phyloP scores from a whole-genome alignment of 441 rosid species.

The Pelargonium citronellum region DNA sequence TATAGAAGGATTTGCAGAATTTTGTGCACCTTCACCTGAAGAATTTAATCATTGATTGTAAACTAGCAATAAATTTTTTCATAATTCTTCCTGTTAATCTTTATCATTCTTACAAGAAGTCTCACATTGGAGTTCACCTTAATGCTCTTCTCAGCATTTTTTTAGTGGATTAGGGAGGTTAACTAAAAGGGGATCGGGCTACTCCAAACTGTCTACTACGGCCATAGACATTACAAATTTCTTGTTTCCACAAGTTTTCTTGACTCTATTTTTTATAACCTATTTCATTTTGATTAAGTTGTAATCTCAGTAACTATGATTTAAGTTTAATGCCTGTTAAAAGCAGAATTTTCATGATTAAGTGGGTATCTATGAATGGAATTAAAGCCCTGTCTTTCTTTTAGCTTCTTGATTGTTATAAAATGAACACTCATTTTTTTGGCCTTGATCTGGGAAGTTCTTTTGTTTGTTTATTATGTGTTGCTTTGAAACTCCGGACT shows the following conservation, averaged over 20 bases:
- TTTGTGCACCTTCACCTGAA: not conserved
- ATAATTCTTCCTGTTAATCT: not conserved
- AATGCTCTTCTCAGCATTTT: constrained; percentile 4
- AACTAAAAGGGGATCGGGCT: not conserved
- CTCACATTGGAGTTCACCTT: not conserved
- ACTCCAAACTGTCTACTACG: not conserved
- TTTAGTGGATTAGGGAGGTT: not conserved
- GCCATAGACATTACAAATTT: not conserved
- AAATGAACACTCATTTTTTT: not conserved
- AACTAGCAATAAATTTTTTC: not conserved
- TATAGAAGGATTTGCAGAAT: not conserved
- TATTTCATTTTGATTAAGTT: not conserved
- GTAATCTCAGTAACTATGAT: constrained; percentile 6
- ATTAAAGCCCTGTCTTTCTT: not conserved
- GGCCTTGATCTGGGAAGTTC: not conserved
- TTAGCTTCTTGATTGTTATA: constrained; percentile 7
- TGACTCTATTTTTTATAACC: not conserved
- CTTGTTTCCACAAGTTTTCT: not conserved
- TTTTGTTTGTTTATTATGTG: constrained; percentile 6
- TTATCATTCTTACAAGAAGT: not conserved
- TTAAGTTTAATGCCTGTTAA: not conserved
- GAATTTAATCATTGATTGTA: not conserved
- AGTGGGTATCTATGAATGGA: not conserved
- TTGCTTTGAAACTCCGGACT: constrained; percentile 16
- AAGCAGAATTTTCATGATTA: not conserved